Evolutionary conservation across 2,329 filamentous ascomycete species (phyloP).

Genomic region (Laburnicola sp.): DNA sequence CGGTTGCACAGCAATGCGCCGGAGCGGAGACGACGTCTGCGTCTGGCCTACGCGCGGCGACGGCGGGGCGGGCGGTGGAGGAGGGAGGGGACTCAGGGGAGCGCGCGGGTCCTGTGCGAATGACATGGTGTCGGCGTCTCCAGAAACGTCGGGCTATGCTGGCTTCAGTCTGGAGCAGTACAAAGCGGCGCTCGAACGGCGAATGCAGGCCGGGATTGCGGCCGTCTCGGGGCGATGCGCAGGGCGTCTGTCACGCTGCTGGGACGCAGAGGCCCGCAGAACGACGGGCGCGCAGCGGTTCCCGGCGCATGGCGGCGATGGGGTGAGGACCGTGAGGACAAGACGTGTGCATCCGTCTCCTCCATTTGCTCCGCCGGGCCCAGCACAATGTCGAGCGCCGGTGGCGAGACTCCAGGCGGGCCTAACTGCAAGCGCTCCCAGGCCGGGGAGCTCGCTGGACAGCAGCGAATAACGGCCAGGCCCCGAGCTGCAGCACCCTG

Average conservation of each 20-base stretch:
- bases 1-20: constrained; percentile 47
- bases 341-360: neutral
- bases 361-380: constrained; percentile 17
- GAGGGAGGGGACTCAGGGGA: constrained; percentile 27
- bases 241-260: constrained; percentile 14
- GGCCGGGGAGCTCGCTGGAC: constrained; percentile 7
- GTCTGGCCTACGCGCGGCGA: constrained; percentile 14
- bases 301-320: constrained; percentile 17
- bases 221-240: constrained; percentile 6
- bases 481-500: constrained; percentile 19
- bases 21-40: constrained; percentile 33
- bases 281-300: constrained; percentile 18
- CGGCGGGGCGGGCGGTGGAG: constrained; percentile 29
- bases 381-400: constrained; percentile 11
- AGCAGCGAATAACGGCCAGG: constrained; percentile 18
- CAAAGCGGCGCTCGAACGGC: constrained; percentile 38
- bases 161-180: constrained; percentile 2
- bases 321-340: constrained; percentile 10
- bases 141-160: neutral
- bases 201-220: constrained; percentile 5
- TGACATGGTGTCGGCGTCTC: constrained; percentile 16
- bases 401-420: constrained; percentile 5
- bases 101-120: constrained; percentile 21
- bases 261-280: constrained; percentile 18
- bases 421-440: constrained; percentile 11